Evolutionary conservation across 306 rosid genomes (phyloP).

Genomic region (Glycine soja): DNA sequence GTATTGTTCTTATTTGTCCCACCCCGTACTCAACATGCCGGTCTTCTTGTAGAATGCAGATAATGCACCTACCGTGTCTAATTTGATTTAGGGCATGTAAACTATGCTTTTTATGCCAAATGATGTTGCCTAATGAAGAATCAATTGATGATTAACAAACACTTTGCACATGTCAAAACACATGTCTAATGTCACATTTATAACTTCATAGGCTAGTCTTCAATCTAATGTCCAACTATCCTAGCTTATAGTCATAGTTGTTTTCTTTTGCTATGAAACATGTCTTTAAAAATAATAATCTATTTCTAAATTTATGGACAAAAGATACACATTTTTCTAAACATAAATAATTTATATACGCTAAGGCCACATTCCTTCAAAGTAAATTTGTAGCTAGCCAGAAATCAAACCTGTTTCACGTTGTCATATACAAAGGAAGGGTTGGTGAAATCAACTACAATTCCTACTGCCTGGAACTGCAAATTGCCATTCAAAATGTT

Average conservation of each 20-base stretch:
- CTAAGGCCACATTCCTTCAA: too few relatives aligned
- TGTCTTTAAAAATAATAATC: background rate
- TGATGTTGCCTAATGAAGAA: conserved; percentile 75
- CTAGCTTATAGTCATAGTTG: background rate
- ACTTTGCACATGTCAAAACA: background rate
- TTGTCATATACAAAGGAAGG: conserved; percentile 89
- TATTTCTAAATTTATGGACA: background rate
- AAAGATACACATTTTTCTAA: conserved; percentile 2
- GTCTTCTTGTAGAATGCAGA: conserved; percentile 90
- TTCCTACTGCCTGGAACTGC: conserved; percentile 78
- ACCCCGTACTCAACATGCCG: conserved; percentile 97
- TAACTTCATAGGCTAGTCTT: background rate
- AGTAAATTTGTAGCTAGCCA: background rate
- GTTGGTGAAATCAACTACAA: conserved; percentile 88
- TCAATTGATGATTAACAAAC: conserved; percentile 13
- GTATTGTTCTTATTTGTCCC: conserved; percentile 54
- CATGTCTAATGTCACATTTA: background rate
- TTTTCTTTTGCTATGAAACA: background rate
- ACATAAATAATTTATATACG: background rate
- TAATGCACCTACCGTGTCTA: conserved; percentile 67
- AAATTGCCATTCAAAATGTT: conserved; percentile 32
- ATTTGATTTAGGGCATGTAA: conserved; percentile 66
- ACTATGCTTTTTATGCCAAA: conserved; percentile 94
- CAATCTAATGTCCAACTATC: background rate
- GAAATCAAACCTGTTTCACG: conserved; percentile 79